Evolutionary conservation across 495 filamentous ascomycete species (phyloP).

Genomic region (Thermochaetoides thermophila): DNA sequence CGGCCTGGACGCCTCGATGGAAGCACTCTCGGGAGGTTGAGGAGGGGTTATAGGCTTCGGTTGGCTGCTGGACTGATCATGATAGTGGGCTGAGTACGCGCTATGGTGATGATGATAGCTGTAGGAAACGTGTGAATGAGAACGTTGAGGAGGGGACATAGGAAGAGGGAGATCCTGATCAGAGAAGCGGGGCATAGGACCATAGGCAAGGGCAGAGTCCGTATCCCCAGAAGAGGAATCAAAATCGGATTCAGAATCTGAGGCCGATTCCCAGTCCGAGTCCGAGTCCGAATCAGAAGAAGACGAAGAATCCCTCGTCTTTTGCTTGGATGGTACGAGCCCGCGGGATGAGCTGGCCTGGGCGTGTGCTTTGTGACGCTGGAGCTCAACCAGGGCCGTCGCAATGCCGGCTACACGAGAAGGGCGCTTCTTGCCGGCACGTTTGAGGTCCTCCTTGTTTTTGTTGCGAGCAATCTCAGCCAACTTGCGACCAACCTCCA

Average conservation of each 20-base stretch:
- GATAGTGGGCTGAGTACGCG: slow-evolving; percentile 10
- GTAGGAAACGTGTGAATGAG: slow-evolving; percentile 34
- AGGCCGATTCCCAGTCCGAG: slow-evolving; percentile 32
- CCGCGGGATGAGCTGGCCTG: slow-evolving; percentile 17
- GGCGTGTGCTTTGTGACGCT: slow-evolving; percentile 18
- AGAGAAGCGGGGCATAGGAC: slow-evolving; percentile 20
- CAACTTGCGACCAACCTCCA: slow-evolving; percentile 31
- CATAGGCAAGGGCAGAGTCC: slow-evolving; percentile 34
- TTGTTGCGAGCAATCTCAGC: slow-evolving; percentile 29
- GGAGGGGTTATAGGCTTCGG: no score
- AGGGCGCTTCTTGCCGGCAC: slow-evolving; percentile 23
- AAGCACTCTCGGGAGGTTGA: slow-evolving; percentile 14
- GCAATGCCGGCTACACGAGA: slow-evolving; percentile 24
- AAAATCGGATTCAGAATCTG: slow-evolving; percentile 27
- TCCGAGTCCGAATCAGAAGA: slow-evolving; percentile 29
- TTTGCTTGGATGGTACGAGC: slow-evolving; percentile 24
- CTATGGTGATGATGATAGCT: slow-evolving; percentile 29
- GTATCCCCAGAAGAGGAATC: slow-evolving; percentile 23
- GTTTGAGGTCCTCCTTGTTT: slow-evolving; percentile 27
- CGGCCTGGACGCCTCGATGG: slow-evolving; percentile 20
- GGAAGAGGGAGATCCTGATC: slow-evolving; percentile 12
- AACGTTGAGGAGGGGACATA: background rate
- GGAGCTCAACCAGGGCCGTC: slow-evolving; percentile 21
- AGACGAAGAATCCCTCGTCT: no score
- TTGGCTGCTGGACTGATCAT: slow-evolving; percentile 1